phyloP scores from a whole-genome alignment of 495 filamentous ascomycete genomes.

The Penicillium lividum region DNA sequence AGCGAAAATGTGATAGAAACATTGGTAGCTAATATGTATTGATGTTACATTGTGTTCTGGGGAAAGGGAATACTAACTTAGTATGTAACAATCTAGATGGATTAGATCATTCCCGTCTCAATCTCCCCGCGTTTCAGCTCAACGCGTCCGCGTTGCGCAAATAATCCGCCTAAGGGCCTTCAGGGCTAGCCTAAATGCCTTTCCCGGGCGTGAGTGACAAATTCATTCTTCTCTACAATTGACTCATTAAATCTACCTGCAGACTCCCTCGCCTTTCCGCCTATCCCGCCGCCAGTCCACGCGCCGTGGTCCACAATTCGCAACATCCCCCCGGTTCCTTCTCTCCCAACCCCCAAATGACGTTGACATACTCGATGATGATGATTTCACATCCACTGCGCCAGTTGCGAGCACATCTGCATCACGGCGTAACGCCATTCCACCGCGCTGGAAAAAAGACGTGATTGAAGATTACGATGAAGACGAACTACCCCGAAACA shows the following conservation, averaged over 20 bases:
- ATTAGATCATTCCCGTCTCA: not conserved
- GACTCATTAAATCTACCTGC: not conserved
- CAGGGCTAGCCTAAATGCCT: slow-evolving; percentile 16
- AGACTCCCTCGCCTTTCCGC: slow-evolving; percentile 41
- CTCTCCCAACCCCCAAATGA: slow-evolving; percentile 28
- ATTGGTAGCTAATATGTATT: too few species aligned
- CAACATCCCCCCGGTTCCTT: slow-evolving; percentile 44
- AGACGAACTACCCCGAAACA: slow-evolving; percentile 16
- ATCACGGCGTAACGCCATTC: not conserved
- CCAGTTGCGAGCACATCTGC: slow-evolving; percentile 11
- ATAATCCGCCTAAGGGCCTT: too few species aligned
- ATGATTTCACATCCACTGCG: slow-evolving; percentile 22
- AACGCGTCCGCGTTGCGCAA: not conserved
- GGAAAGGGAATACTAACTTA: too few species aligned
- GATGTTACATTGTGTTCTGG: too few species aligned
- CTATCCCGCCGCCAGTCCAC: slow-evolving; percentile 30
- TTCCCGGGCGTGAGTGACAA: slow-evolving; percentile 15
- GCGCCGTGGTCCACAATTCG: slow-evolving; percentile 40
- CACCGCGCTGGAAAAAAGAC: slow-evolving; percentile 28
- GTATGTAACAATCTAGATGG: too few species aligned
- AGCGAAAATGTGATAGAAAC: too few species aligned
- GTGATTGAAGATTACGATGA: slow-evolving; percentile 41
- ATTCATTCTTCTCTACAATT: not conserved
- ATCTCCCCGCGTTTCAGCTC: not conserved
- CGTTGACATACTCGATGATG: slow-evolving; percentile 27